Percentiles rank a stretch among this genome's conserved stretches.
These are phyloP conservation scores for Magnaporthales sp. DNA, from an alignment of 2,329 filamentous ascomycete species.

Conservation along the genomic window DNA sequence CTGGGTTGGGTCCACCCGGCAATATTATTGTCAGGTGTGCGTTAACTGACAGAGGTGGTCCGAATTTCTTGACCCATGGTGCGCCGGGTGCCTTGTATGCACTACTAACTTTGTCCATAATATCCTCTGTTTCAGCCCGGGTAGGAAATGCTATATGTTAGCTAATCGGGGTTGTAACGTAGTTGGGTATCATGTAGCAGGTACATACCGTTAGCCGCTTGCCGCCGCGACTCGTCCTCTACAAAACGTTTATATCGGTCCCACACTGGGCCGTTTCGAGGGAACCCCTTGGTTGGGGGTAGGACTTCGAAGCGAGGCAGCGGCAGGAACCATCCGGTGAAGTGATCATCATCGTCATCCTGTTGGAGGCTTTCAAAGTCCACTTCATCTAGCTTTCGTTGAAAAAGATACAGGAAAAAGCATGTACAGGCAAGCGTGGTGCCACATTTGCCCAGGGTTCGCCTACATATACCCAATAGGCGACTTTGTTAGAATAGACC, in stretches of 20 bases:
- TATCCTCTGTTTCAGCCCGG: not conserved
- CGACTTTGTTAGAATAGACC: not conserved
- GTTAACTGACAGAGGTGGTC: not conserved
- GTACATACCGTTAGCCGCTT: not conserved
- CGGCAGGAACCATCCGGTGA: not conserved
- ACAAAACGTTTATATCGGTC: not conserved
- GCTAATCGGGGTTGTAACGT: not conserved
- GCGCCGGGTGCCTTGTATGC: not conserved
- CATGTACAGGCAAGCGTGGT: not conserved
- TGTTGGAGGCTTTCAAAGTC: not conserved
- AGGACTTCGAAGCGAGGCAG: not conserved
- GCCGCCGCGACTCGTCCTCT: not conserved
- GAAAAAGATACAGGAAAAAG: not conserved
- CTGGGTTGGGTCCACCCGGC: not conserved
- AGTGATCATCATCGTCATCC: not conserved
- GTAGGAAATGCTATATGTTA: not conserved
- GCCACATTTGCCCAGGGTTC: not conserved
- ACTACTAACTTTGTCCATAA: not conserved
- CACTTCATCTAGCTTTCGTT: not conserved
- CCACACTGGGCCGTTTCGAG: not conserved
- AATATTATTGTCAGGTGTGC: not conserved
- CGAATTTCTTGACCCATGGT: not conserved
- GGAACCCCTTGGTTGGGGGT: not conserved
- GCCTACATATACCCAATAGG: not conserved
- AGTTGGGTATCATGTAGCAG: not conserved